Conservation (phyloP, 108 stramenopile species). For the Cyclotella cryptica region DNA sequence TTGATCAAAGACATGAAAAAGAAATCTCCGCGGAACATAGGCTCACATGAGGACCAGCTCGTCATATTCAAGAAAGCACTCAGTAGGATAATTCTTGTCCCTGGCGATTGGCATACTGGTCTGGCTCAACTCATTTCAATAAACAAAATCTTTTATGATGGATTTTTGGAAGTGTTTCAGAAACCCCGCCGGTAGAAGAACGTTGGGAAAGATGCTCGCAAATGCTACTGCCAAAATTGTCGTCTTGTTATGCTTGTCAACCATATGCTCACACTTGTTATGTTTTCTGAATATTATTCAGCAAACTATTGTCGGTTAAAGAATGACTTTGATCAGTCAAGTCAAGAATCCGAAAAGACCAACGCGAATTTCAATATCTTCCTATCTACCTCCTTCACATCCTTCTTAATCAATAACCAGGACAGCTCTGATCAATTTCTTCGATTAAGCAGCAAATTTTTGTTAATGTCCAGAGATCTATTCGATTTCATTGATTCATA, state of each 20-base stretch:
- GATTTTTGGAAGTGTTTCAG: background rate
- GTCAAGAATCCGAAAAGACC: background rate
- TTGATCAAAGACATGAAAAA: background rate
- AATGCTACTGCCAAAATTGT: slow-evolving; percentile 11
- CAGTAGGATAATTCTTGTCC: background rate
- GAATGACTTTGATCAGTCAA: background rate
- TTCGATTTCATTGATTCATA: slow-evolving; percentile 7
- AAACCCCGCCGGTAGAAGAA: slow-evolving; percentile 2
- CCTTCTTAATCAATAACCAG: background rate
- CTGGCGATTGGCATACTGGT: slow-evolving; percentile 23
- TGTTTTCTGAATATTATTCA: background rate
- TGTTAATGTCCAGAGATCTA: slow-evolving; percentile 4
- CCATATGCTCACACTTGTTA: background rate
- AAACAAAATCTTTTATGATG: background rate
- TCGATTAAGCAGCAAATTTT: background rate
- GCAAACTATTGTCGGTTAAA: background rate
- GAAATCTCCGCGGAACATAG: background rate
- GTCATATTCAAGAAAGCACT: slow-evolving; percentile 2
- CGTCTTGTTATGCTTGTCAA: slow-evolving; percentile 1
- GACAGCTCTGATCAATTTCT: background rate
- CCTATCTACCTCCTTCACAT: background rate
- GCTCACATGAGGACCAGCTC: background rate
- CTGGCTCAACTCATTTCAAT: background rate
- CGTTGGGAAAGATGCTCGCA: slow-evolving; percentile 9
- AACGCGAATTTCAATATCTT: background rate